phyloP scores from a whole-genome alignment of 1,139 yeast genomes.

The Suhomyces kunorum region DNA sequence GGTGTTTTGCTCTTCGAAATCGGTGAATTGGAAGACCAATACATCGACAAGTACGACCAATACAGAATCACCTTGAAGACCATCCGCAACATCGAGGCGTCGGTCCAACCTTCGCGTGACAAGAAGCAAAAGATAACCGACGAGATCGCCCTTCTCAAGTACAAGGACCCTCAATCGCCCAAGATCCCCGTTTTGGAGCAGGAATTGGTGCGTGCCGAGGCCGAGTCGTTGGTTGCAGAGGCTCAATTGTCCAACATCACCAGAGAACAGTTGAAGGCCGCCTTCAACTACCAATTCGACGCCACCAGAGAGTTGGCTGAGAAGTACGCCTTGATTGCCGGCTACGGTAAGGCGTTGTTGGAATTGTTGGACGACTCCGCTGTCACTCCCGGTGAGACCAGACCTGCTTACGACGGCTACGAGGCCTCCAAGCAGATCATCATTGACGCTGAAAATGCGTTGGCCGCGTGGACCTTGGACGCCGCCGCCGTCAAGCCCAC shows the following conservation, averaged over 20 bases:
- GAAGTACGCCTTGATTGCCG: slow-evolving; percentile 94
- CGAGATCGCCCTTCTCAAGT: slow-evolving; percentile 95
- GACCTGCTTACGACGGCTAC: slow-evolving; percentile 97
- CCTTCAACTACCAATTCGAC: slow-evolving; percentile 95
- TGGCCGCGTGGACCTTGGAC: slow-evolving; percentile 96
- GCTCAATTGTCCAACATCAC: slow-evolving; percentile 98
- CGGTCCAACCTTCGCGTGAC: slow-evolving; percentile 98
- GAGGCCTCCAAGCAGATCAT: slow-evolving; percentile 98
- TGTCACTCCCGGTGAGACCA: slow-evolving; percentile 98
- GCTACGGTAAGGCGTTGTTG: slow-evolving; percentile 95
- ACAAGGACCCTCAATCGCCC: slow-evolving; percentile 97
- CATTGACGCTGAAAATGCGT: slow-evolving; percentile 94
- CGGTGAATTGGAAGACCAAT: slow-evolving; percentile 97
- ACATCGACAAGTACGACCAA: slow-evolving; percentile 96
- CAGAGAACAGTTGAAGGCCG: slow-evolving; percentile 96
- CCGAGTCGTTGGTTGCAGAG: slow-evolving; percentile 97
- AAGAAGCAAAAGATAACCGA: slow-evolving; percentile 97
- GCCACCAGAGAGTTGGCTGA: slow-evolving; percentile 95
- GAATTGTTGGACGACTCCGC: slow-evolving; percentile 96
- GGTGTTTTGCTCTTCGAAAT: slow-evolving; percentile 95
- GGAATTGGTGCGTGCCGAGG: slow-evolving; percentile 98
- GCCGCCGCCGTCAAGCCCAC: slow-evolving; percentile 95
- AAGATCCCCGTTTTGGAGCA: slow-evolving; percentile 94
- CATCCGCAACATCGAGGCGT: slow-evolving; percentile 93
- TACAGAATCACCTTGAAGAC: slow-evolving; percentile 95